phyloP scores from a whole-genome alignment of 2,329 filamentous ascomycete species.

The Penicillium sp. region DNA sequence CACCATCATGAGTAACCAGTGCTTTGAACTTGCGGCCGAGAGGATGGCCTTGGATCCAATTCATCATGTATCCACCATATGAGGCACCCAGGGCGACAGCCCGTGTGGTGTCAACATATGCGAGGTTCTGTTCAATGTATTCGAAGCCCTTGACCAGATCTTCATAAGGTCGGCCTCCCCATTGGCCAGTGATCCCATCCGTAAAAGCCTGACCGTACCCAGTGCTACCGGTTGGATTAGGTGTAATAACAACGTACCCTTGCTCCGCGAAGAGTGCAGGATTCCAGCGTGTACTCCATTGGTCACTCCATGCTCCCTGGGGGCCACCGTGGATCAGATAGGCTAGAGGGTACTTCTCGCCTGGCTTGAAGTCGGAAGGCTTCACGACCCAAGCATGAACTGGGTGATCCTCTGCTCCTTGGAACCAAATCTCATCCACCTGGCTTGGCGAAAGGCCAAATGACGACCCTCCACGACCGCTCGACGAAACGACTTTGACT shows the following conservation, averaged over 20 bases:
- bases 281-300: conserved; percentile 57
- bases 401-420: conserved; percentile 44
- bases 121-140: conserved; percentile 50
- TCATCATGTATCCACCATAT: conserved; percentile 62
- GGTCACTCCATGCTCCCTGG: conserved; percentile 52
- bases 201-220: conserved; percentile 58
- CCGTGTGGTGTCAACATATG: conserved; percentile 54
- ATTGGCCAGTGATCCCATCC: conserved; percentile 52
- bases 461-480: conserved; percentile 34
- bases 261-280: conserved; percentile 59
- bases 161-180: conserved; percentile 56
- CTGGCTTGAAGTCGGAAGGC: conserved; percentile 46
- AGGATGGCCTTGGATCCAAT: conserved; percentile 58
- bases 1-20: conserved; percentile 56
- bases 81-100: conserved; percentile 55
- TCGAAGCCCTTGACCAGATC: conserved; percentile 58
- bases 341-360: conserved; percentile 53
- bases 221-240: conserved; percentile 59
- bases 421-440: conserved; percentile 48
- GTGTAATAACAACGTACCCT: conserved; percentile 60
- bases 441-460: conserved; percentile 45
- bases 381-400: conserved; percentile 50
- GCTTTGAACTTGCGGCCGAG: conserved; percentile 58
- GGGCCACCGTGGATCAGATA: conserved; percentile 58
- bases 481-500: conserved; percentile 40